Base-by-base conservation (phyloP, 2,329 filamentous ascomycete genomes). In the Alternaria panax region DNA sequence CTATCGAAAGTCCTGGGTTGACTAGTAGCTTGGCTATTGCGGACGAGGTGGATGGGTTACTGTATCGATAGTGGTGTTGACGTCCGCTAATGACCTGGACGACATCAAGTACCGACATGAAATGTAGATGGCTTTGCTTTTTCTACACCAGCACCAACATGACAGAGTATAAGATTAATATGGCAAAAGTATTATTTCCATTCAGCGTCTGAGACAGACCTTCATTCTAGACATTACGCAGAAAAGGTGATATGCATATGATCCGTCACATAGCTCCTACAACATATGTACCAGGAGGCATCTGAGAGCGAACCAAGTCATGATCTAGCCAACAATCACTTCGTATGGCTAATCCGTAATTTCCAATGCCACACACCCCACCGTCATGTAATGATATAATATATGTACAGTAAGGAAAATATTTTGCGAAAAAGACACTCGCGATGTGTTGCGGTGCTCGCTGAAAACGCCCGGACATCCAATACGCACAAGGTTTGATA, bases 1-100 rank as follows among this genome's bases (percentile, higher is more conserved):
- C 93, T 0, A 97, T 97, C 68, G 94, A 98, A 82, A 96, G 92
- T 78, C 94, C 94, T 0, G 94, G 94, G 5, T 80, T 98, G 77
- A 98, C 94, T 46, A 95, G 92, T 76, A 88, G 86, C 68, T 80
- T 98, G 80, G 93, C 93, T 2, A 94, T 97, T 78, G 93, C 85
- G 4, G 92, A 96, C 73, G 85, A 86, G 82, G 93, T 97, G 9
- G 80, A 86, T 66, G 75, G 69, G 1, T 72, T 88, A 51, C 64
- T 88, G 67, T 87, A 88, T 70, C 54, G 67, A 38, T 76, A 62
- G 41, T 32, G 25, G 3, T 42, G 40, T 16, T 9, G 22, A 22
- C 22, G 12, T 3, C 36, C 22, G 18, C 6, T 6, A 11, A 11
- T 22, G 7, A 22, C 36, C 36, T 22, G 18, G 9, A 1, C 18